These are phyloP conservation scores for Phytophthora hibernalis DNA, from an alignment of 352 stramenopile species.

Conservation along the genomic window DNA sequence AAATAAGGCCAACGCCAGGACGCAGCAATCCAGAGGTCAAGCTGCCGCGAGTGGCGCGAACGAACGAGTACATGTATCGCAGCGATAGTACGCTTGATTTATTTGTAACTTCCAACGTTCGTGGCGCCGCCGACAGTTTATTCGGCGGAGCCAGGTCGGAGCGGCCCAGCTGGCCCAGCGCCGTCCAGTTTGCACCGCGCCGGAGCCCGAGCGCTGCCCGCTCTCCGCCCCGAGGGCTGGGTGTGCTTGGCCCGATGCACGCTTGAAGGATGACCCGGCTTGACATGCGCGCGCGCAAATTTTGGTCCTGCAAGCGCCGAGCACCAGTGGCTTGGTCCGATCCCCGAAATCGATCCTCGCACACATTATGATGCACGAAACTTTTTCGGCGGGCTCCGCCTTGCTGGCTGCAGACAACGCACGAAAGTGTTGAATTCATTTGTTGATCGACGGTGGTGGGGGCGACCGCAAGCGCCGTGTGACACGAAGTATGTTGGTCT, in stretches of 20 bases:
- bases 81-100: slow-evolving; percentile 32
- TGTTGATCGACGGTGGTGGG: slow-evolving; percentile 13
- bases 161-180: slow-evolving; percentile 20
- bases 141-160: no score
- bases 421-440: slow-evolving; percentile 14
- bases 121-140: no score
- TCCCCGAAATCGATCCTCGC: slow-evolving; percentile 17
- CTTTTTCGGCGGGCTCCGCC: slow-evolving; percentile 25
- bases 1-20: background rate
- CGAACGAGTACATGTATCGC: slow-evolving; percentile 19
- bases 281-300: slow-evolving; percentile 19
- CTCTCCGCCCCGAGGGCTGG: slow-evolving; percentile 13
- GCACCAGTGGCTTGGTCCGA: slow-evolving; percentile 19
- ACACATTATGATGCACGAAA: slow-evolving; percentile 11
- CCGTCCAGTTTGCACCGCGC: slow-evolving; percentile 27
- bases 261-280: slow-evolving; percentile 15
- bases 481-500: background rate
- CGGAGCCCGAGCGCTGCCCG: slow-evolving; percentile 12
- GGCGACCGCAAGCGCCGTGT: background rate
- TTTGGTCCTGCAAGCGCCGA: slow-evolving; percentile 18
- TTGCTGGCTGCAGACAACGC: slow-evolving; percentile 21
- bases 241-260: slow-evolving; percentile 26
- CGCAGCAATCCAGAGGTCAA: background rate
- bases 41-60: background rate
- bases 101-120: slow-evolving; percentile 3